Percentiles rank a stretch among this genome's conserved stretches.
These are phyloP conservation scores for Maudiozyma saulgeensis DNA, from an alignment of 805 yeast genomes.

Conservation along the genomic window DNA sequence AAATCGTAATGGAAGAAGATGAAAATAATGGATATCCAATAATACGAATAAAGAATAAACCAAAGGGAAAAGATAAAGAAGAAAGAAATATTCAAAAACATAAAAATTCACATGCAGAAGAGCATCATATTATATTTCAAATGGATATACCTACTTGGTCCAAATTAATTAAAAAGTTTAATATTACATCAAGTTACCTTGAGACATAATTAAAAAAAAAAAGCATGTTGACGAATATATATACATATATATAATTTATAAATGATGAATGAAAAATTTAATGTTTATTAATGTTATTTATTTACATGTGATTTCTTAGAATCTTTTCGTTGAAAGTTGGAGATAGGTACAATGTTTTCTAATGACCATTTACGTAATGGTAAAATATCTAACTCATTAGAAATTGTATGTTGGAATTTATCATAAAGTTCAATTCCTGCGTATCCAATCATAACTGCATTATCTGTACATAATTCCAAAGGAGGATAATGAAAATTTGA, in stretches of 20 bases:
- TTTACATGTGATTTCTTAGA: not conserved
- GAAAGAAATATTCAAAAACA: constrained; percentile 18
- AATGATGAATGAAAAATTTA: no score
- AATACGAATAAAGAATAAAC: constrained; percentile 27
- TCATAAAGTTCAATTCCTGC: constrained; percentile 78
- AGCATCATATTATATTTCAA: constrained; percentile 63
- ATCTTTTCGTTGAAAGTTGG: not conserved
- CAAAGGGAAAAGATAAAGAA: constrained; percentile 19
- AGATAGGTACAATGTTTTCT: constrained; percentile 31
- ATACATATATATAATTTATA: not conserved
- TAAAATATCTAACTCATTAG: constrained; percentile 44
- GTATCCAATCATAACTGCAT: constrained; percentile 96
- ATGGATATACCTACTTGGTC: constrained; percentile 62
- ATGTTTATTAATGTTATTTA: not conserved
- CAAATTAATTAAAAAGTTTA: constrained; percentile 41
- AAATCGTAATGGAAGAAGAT: constrained; percentile 44
- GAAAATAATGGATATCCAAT: constrained; percentile 39
- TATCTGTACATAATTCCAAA: constrained; percentile 74
- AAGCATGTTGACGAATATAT: not conserved
- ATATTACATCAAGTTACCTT: constrained; percentile 35
- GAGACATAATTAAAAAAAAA: not conserved
- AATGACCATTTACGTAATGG: constrained; percentile 83
- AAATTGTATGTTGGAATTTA: constrained; percentile 8
- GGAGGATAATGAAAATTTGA: constrained; percentile 57
- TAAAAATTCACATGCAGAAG: constrained; percentile 22